Evolutionary conservation across 345 rosid species (phyloP).

Genomic region (Salix koriyanagi): DNA sequence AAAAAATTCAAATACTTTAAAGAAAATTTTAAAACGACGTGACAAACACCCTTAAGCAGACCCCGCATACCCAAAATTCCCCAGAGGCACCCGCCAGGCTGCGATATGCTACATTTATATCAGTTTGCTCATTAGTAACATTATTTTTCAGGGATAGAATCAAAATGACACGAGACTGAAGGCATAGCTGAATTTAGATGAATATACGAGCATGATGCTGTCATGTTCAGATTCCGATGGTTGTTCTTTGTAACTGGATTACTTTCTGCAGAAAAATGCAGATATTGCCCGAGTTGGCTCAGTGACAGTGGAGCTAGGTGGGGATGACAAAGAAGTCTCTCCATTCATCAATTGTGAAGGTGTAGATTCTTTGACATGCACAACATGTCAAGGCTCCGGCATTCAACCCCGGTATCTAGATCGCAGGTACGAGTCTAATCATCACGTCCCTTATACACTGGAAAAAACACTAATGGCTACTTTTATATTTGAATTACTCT

Average conservation of each 20-base stretch:
- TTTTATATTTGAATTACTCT: not conserved
- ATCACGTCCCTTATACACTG: not conserved
- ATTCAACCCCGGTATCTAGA: slow-evolving; percentile 98
- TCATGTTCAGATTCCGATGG: slow-evolving; percentile 7
- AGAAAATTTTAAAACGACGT: no score
- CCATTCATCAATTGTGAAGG: slow-evolving; percentile 79
- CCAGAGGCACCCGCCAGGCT: not conserved
- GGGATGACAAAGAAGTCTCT: slow-evolving; percentile 71
- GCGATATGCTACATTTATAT: not conserved
- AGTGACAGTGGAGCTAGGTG: slow-evolving; percentile 68
- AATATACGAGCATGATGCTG: not conserved
- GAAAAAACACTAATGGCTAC: no score
- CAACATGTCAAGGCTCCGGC: slow-evolving; percentile 93
- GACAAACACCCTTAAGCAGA: not conserved
- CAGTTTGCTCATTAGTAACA: not conserved
- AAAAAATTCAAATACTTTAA: no score
- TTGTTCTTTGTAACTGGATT: not conserved
- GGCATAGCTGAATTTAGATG: not conserved
- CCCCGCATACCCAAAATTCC: slow-evolving; percentile 31
- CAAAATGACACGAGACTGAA: not conserved
- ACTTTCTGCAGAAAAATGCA: slow-evolving; percentile 55
- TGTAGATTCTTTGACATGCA: slow-evolving; percentile 80
- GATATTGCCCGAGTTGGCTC: slow-evolving; percentile 77
- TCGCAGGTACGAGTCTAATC: slow-evolving; percentile 54
- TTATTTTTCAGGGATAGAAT: not conserved